Evolutionary conservation across 768 basidiomycete species (phyloP).

Genomic region (Trametes villosa): DNA sequence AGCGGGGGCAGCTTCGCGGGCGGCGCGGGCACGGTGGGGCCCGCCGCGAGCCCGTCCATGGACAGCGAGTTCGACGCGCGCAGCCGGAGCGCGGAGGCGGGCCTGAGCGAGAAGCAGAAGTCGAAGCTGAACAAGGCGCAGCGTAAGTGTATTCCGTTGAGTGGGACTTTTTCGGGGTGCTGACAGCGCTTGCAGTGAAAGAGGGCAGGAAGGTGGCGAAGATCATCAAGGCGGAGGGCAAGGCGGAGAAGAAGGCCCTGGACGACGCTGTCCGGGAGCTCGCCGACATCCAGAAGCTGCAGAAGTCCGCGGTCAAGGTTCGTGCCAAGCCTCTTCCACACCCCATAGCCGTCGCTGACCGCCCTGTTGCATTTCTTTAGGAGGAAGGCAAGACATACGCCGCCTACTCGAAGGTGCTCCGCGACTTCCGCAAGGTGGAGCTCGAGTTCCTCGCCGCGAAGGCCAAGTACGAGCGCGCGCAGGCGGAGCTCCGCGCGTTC

Average conservation of each 20-base stretch:
- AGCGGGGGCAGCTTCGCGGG: constrained; percentile 48
- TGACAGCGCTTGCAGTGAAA: constrained; percentile 44
- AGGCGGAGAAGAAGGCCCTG: constrained; percentile 67
- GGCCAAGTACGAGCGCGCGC: constrained; percentile 57
- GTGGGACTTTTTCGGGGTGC: not conserved
- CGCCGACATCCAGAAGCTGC: constrained; percentile 67
- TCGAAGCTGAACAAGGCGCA: constrained; percentile 55
- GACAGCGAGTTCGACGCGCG: constrained; percentile 46
- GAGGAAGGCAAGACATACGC: constrained; percentile 63
- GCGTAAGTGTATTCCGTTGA: constrained; percentile 42
- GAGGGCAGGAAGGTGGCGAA: constrained; percentile 66
- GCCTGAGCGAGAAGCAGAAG: constrained; percentile 54
- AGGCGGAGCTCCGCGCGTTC: constrained; percentile 41
- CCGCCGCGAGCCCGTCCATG: constrained; percentile 45
- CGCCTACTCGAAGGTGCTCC: constrained; percentile 55
- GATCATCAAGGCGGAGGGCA: constrained; percentile 71
- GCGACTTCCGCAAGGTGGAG: constrained; percentile 65
- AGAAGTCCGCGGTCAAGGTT: constrained; percentile 66
- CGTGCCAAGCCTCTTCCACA: constrained; percentile 7
- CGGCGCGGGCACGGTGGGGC: constrained; percentile 58
- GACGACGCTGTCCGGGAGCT: constrained; percentile 66
- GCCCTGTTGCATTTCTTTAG: constrained; percentile 25
- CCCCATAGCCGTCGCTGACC: not conserved
- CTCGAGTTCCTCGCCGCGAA: constrained; percentile 64
- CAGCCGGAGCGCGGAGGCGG: constrained; percentile 50